A percentile compares a stretch with the other conserved stretches of the same genome.
These are phyloP conservation scores for Colletotrichum acutatum DNA, from an alignment of 2,329 filamentous ascomycete genomes.

Conservation along the genomic window DNA sequence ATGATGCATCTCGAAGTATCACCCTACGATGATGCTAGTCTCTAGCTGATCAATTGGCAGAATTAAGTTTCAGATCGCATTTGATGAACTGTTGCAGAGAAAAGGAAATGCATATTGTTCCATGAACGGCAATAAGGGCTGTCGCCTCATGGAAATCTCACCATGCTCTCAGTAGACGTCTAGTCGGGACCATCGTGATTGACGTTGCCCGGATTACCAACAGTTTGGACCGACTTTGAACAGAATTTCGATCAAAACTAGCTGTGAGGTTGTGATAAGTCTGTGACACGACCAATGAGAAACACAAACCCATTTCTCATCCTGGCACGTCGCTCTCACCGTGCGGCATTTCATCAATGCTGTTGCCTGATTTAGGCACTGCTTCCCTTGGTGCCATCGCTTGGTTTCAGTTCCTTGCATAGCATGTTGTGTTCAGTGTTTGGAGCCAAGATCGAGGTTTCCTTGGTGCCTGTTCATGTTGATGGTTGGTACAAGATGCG, in stretches of 20 bases:
- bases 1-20: neutral
- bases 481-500: neutral
- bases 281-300: neutral
- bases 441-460: neutral
- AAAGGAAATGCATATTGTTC: neutral
- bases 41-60: neutral
- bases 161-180: neutral
- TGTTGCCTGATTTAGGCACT: conserved; percentile 2
- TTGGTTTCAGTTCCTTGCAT: neutral
- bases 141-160: neutral
- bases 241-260: neutral
- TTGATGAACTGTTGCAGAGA: neutral
- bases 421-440: neutral
- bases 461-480: too few relatives aligned
- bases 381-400: neutral
- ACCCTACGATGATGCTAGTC: neutral
- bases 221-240: neutral
- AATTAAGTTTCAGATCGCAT: neutral
- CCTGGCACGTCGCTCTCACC: neutral
- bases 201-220: neutral
- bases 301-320: neutral
- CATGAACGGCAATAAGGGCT: neutral
- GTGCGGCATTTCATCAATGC: neutral
- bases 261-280: neutral
- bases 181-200: neutral